Evolutionary conservation across 2,329 filamentous ascomycete genomes (phyloP).

Genomic region (Alternaria postmessia): DNA sequence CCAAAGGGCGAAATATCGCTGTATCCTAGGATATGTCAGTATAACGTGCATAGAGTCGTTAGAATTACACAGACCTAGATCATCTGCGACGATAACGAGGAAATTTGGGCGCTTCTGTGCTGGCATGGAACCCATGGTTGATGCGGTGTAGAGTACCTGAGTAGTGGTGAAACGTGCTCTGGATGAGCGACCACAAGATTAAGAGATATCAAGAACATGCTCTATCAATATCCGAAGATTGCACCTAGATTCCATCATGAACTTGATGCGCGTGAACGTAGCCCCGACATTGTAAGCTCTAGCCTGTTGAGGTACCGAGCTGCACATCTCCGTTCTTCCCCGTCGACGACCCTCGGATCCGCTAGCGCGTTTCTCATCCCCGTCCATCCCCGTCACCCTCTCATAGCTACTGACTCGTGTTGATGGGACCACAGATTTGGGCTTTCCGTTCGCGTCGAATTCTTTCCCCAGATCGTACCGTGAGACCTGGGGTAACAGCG

Average conservation of each 20-base stretch:
- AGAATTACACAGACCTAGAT: too few relatives aligned
- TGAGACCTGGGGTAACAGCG: neutral
- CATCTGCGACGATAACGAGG: too few relatives aligned
- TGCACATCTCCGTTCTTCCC: too few relatives aligned
- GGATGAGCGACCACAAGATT: neutral
- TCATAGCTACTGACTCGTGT: neutral
- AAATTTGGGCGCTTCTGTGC: too few relatives aligned
- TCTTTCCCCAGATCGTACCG: neutral
- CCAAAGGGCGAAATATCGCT: conserved; percentile 67
- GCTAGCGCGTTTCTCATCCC: neutral
- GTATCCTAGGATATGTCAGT: conserved; percentile 14
- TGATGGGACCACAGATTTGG: neutral
- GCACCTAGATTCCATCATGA: too few relatives aligned
- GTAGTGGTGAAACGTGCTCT: neutral
- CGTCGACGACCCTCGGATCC: neutral
- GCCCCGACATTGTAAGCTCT: too few relatives aligned
- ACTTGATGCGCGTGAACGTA: too few relatives aligned
- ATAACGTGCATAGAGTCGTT: neutral
- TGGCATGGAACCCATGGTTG: neutral
- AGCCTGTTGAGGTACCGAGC: too few relatives aligned
- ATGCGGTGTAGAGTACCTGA: neutral
- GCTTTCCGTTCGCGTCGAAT: neutral
- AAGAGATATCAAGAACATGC: neutral
- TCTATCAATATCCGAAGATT: too few relatives aligned
- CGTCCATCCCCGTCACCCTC: neutral